Evolutionary conservation across 2,329 filamentous ascomycete genomes (phyloP), one percentile per base, ranked within the genome.

Genomic region (Dryadomyces sulphureus): DNA sequence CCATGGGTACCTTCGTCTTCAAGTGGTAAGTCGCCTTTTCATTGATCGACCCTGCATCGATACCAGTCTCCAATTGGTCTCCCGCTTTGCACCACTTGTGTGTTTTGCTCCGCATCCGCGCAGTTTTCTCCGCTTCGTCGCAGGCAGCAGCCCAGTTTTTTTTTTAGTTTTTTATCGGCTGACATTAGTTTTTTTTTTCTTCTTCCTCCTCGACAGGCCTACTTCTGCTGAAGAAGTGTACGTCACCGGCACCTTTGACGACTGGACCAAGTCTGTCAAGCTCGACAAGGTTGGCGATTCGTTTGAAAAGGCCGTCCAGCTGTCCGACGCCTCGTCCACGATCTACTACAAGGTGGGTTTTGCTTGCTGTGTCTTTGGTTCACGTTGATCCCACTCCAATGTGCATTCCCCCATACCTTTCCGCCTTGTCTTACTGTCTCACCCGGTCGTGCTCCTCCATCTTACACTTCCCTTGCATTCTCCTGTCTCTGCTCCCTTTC

Each of bases 221-320:
- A 81, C 92, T 62, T 70, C 79, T 56, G 89, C 84, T 60, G 74
- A 80, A 55, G 84, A 93, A 61, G 90, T 96, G 62, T 90, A 83
- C 65, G 92, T 96, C 56, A 96, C 42, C 20, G 42, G 92, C 61
- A 90, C 85, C 52, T 96, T 96, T 61, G 90, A 96, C 66, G 75
- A 86, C 67, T 98, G 92, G 92, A 74, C 75, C 54, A 90, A 92
- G 72, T 87, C 79, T 47, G 77, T 90, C 62, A 77, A 84, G 68
- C 75, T 98, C 48, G 79, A 88, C 41, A 87, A 86, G 67, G 72
- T 78, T 36, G 83, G 75, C 59, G 70, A 78, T 52, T 57, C 73
- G 56, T 94, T 93, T 64, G 72, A 83, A 65, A 94, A 94, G 71
- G 77, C 77, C 30, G 87, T 98, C 49, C 68, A 76, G 45, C 71